Conservation (phyloP, 768 basidiomycete genomes). For the Floccularia luteovirens region DNA sequence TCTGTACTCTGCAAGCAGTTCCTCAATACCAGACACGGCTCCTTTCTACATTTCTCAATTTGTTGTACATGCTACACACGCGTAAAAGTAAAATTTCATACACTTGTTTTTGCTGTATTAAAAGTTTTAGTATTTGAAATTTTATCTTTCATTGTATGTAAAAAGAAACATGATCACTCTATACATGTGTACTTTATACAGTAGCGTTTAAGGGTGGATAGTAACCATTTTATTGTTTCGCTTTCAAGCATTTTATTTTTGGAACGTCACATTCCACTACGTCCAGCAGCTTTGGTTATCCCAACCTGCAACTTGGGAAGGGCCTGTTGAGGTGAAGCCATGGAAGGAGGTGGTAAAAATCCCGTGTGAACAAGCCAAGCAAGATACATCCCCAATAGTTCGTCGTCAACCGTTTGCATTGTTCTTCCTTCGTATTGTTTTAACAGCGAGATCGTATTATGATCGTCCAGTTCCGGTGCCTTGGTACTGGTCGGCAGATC, state of each 20-base stretch:
- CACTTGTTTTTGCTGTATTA: no score
- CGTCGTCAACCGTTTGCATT: slow-evolving; percentile 62
- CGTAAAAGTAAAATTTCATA: no score
- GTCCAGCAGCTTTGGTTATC: slow-evolving; percentile 55
- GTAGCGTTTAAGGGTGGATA: no score
- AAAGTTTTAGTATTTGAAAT: no score
- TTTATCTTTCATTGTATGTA: no score
- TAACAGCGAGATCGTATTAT: slow-evolving; percentile 69
- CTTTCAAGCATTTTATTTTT: no score
- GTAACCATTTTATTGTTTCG: neutral
- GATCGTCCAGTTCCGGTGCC: slow-evolving; percentile 83
- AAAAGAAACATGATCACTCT: no score
- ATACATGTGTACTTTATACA: no score
- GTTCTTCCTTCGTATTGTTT: slow-evolving; percentile 25
- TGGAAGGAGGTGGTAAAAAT: slow-evolving; percentile 61
- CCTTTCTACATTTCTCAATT: no score
- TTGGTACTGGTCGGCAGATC: slow-evolving; percentile 97
- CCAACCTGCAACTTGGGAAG: slow-evolving; percentile 40
- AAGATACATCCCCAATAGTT: slow-evolving; percentile 79
- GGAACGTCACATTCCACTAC: slow-evolving; percentile 47
- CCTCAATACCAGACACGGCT: no score
- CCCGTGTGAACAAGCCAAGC: slow-evolving; percentile 86
- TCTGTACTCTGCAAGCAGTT: no score
- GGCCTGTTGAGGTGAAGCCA: slow-evolving; percentile 24
- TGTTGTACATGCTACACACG: no score